Evolutionary conservation across 2,329 filamentous ascomycete genomes (phyloP).

Genomic region (Alternaria infectoria): DNA sequence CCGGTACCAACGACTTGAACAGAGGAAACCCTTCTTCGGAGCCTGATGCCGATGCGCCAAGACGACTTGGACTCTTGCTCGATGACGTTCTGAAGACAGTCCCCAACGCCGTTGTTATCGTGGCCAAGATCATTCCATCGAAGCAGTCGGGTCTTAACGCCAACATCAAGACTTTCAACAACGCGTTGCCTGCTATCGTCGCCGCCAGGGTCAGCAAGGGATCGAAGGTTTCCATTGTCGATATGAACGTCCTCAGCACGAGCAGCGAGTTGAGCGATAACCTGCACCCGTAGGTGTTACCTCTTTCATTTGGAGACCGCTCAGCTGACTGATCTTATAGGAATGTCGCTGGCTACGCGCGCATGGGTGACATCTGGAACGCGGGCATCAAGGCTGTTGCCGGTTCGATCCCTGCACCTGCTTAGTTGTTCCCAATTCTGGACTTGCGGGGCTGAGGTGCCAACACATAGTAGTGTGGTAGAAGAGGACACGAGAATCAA

Average conservation of each 20-base stretch:
- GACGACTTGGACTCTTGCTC: slow-evolving; percentile 41
- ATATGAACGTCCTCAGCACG: slow-evolving; percentile 23
- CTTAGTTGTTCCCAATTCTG: not conserved
- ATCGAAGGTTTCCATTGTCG: slow-evolving; percentile 36
- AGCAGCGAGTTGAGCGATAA: slow-evolving; percentile 30
- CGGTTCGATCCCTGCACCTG: not conserved
- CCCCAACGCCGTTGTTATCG: slow-evolving; percentile 44
- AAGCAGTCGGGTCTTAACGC: slow-evolving; percentile 16
- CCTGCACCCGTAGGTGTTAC: slow-evolving; percentile 32
- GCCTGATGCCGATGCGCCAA: slow-evolving; percentile 38
- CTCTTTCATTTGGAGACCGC: not conserved
- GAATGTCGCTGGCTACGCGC: slow-evolving; percentile 33
- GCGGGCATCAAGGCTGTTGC: slow-evolving; percentile 17
- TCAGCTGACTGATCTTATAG: slow-evolving; percentile 10
- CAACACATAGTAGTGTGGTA: not conserved
- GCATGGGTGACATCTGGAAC: slow-evolving; percentile 40
- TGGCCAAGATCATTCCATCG: slow-evolving; percentile 45
- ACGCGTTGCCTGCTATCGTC: slow-evolving; percentile 31
- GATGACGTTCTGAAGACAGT: slow-evolving; percentile 39
- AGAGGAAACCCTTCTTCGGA: slow-evolving; percentile 17
- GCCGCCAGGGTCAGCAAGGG: slow-evolving; percentile 23
- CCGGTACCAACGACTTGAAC: slow-evolving; percentile 31
- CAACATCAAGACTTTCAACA: slow-evolving; percentile 36
- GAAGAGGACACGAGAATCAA: not conserved
- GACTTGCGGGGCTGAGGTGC: not conserved